Conservation (phyloP, 2,329 filamentous ascomycete species). For the Amauroascus niger region DNA sequence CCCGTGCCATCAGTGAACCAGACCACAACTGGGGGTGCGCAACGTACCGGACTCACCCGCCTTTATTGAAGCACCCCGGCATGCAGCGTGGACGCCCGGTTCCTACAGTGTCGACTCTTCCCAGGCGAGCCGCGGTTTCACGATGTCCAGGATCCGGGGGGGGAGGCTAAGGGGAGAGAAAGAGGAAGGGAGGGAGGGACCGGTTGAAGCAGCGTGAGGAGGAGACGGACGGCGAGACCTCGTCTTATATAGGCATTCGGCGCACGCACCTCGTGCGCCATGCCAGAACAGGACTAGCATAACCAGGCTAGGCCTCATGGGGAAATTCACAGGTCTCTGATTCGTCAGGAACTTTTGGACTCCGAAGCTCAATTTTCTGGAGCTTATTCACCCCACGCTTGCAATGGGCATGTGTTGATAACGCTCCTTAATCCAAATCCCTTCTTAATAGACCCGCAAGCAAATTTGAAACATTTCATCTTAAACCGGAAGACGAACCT, state of each 20-base stretch:
- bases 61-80: not conserved
- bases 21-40: not conserved
- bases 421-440: not conserved
- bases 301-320: too few relatives aligned
- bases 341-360: not conserved
- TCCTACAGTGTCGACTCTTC: not conserved
- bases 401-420: not conserved
- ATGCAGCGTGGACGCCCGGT: not conserved
- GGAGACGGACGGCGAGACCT: not conserved
- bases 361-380: conserved; percentile 13
- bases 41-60: not conserved
- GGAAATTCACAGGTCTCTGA: not conserved
- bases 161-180: not conserved
- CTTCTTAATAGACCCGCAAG: not conserved
- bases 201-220: not conserved
- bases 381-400: conserved; percentile 11
- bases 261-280: not conserved
- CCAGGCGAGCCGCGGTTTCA: not conserved
- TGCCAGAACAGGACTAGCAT: too few relatives aligned
- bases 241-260: not conserved
- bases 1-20: not conserved
- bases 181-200: not conserved
- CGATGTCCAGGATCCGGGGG: not conserved
- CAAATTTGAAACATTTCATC: not conserved
- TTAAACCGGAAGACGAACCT: not conserved